Evolutionary conservation across 352 stramenopile species (phyloP).

Genomic region (Elongisporangium prolatum): DNA sequence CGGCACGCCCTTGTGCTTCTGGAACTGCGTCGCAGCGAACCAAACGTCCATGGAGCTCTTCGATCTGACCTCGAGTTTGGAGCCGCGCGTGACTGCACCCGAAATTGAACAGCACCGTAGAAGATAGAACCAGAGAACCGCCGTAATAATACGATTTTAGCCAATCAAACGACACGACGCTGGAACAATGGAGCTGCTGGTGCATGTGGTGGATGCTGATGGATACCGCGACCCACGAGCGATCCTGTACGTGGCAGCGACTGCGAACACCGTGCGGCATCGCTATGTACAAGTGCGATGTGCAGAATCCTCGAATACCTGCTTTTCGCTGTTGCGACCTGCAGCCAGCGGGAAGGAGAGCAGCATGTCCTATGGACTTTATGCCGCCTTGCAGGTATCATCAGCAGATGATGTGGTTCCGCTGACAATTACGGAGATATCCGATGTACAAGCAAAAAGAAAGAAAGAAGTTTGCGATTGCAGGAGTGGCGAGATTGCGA

Average conservation of each 20-base stretch:
- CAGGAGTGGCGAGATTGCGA: slow-evolving; percentile 14
- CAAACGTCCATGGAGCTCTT: slow-evolving; percentile 61
- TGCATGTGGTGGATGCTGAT: background rate
- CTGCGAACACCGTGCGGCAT: slow-evolving; percentile 22
- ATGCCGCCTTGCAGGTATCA: slow-evolving; percentile 19
- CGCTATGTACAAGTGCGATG: slow-evolving; percentile 13
- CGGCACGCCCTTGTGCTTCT: slow-evolving; percentile 38
- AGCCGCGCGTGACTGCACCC: background rate
- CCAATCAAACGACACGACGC: background rate
- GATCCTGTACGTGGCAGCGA: slow-evolving; percentile 2
- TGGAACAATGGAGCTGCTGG: background rate
- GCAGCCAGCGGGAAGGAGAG: slow-evolving; percentile 6
- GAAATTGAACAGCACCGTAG: background rate
- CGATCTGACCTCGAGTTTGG: background rate
- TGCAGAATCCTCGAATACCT: background rate
- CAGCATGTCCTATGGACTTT: slow-evolving; percentile 22
- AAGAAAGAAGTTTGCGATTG: slow-evolving; percentile 21
- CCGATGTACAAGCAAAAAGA: background rate
- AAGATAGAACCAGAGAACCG: background rate
- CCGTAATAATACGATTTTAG: background rate
- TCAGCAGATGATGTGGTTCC: background rate
- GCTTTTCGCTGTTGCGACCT: slow-evolving; percentile 21
- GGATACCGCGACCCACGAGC: background rate
- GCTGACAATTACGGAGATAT: background rate
- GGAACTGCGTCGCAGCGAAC: slow-evolving; percentile 55